phyloP scores from a whole-genome alignment of 768 basidiomycete genomes.

The Auriscalpium microsporum region DNA sequence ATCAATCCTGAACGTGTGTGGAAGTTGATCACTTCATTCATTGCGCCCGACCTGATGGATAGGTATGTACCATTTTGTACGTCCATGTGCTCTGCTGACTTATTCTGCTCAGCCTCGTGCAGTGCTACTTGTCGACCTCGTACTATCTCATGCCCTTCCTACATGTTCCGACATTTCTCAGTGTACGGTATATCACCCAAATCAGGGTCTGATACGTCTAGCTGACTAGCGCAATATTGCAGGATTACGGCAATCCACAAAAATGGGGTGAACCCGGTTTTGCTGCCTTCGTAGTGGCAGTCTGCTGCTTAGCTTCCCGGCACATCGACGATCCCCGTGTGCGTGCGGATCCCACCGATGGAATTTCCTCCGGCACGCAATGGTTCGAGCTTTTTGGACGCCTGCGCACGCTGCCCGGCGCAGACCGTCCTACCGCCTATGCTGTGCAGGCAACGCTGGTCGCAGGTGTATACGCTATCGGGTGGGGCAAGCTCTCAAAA shows the following conservation, averaged over 20 bases:
- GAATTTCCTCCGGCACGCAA: conserved; percentile 81
- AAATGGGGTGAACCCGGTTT: conserved; percentile 97
- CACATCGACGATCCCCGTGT: conserved; percentile 92
- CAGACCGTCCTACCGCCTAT: conserved; percentile 85
- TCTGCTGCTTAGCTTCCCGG: conserved; percentile 85
- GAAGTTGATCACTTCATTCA: conserved; percentile 79
- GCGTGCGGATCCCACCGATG: conserved; percentile 70
- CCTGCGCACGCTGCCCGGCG: conserved; percentile 79
- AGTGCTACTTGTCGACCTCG: conserved; percentile 85
- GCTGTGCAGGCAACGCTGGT: conserved; percentile 87
- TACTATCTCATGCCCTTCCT: conserved; percentile 89
- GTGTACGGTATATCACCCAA: conserved; percentile 31
- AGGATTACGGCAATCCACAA: conserved; percentile 90
- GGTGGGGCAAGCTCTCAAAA: conserved; percentile 80
- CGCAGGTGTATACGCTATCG: conserved; percentile 90
- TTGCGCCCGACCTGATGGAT: conserved; percentile 89
- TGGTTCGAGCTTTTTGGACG: conserved; percentile 88
- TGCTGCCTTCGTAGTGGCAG: conserved; percentile 85
- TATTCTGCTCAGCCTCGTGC: conserved; percentile 48
- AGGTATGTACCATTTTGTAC: conserved; percentile 40
- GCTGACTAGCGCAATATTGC: conserved; percentile 1
- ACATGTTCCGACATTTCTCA: conserved; percentile 83
- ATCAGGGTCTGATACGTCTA: too few species aligned
- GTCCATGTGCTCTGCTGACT: conserved; percentile 12
- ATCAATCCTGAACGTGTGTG: conserved; percentile 83